phyloP scores from a whole-genome alignment of 148 eudicot species.

The Chenopodium quinoa region DNA sequence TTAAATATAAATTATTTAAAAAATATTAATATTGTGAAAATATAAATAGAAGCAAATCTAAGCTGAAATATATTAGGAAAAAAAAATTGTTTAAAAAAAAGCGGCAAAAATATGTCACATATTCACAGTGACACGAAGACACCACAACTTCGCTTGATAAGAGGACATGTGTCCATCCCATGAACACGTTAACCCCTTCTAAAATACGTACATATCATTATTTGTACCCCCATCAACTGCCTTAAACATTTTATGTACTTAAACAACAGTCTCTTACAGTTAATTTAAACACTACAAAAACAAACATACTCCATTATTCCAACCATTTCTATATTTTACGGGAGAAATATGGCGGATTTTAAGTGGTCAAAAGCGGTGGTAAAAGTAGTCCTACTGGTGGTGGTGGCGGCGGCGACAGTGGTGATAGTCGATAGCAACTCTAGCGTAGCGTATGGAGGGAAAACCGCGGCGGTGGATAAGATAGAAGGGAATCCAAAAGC shows the following conservation, averaged over 20 bases:
- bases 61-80: no score
- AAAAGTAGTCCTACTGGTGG: background rate
- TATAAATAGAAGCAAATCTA: no score
- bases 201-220: background rate
- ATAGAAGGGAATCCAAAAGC: background rate
- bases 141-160: background rate
- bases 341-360: background rate
- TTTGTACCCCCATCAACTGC: background rate
- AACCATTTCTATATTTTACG: background rate
- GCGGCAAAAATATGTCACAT: background rate
- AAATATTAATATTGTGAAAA: no score
- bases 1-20: no score
- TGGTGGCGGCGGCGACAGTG: background rate
- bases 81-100: background rate
- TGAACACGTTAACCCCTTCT: background rate
- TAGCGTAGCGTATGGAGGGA: background rate
- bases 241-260: background rate
- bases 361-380: background rate
- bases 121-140: background rate
- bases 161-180: background rate
- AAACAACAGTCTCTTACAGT: background rate
- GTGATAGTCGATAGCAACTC: background rate
- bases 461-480: background rate
- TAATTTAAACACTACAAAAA: background rate
- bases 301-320: no score